Evolutionary conservation across 1,284 basidiomycete genomes (phyloP).

Genomic region (Cryptococcus sp.): DNA sequence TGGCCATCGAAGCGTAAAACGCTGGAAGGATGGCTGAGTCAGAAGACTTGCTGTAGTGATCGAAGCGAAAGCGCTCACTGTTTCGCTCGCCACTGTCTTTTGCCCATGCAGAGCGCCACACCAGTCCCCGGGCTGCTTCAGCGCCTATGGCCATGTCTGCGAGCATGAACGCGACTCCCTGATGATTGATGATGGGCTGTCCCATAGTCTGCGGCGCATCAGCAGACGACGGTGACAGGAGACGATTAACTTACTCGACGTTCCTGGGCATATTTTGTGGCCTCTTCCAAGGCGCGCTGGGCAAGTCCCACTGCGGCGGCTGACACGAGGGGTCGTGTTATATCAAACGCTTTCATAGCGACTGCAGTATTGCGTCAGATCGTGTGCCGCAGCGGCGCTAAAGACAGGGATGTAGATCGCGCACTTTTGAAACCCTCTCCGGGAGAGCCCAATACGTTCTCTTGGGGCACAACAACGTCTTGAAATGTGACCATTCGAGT

Average conservation of each 20-base stretch:
- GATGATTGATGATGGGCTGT: slow-evolving; percentile 60
- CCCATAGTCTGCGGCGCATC: slow-evolving; percentile 57
- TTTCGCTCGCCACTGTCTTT: slow-evolving; percentile 58
- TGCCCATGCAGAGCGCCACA: slow-evolving; percentile 57
- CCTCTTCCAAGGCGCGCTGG: slow-evolving; percentile 59
- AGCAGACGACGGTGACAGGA: neutral
- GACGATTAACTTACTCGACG: slow-evolving; percentile 46
- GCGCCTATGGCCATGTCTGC: slow-evolving; percentile 61
- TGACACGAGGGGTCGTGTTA: slow-evolving; percentile 57
- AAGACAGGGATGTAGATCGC: slow-evolving; percentile 3
- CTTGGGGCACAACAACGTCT: slow-evolving; percentile 57
- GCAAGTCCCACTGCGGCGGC: slow-evolving; percentile 60
- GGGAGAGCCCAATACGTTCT: slow-evolving; percentile 58
- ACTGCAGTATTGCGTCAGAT: slow-evolving; percentile 16
- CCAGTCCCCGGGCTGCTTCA: slow-evolving; percentile 56
- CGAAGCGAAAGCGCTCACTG: slow-evolving; percentile 40
- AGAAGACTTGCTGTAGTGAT: neutral
- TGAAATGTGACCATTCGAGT: slow-evolving; percentile 61
- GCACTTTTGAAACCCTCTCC: slow-evolving; percentile 60
- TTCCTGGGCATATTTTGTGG: slow-evolving; percentile 59
- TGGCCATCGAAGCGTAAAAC: slow-evolving; percentile 61
- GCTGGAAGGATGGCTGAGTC: slow-evolving; percentile 34
- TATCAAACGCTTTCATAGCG: slow-evolving; percentile 60
- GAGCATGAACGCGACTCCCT: slow-evolving; percentile 60
- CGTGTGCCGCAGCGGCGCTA: neutral